A percentile compares a stretch with the other conserved stretches of the same genome.
Evolutionary conservation across 2,329 filamentous ascomycete species (phyloP).

Genomic region (Colletotrichum caudatum): DNA sequence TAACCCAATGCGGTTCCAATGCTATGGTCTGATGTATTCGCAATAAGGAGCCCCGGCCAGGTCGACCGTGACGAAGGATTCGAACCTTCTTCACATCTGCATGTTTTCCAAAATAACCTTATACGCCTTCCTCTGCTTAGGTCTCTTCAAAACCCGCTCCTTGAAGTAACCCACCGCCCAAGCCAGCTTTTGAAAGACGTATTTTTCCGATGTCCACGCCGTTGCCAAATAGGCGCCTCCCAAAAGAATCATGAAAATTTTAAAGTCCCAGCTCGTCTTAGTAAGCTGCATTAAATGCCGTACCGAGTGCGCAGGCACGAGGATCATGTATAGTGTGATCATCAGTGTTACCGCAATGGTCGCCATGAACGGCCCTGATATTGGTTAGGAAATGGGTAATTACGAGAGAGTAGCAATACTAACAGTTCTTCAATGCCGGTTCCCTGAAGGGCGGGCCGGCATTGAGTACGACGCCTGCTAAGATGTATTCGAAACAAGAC

Average conservation of each 20-base stretch:
- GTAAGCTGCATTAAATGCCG: slow-evolving; percentile 87
- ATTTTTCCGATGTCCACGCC: slow-evolving; percentile 79
- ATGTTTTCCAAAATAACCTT: slow-evolving; percentile 82
- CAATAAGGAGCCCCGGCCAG: background rate
- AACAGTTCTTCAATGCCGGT: slow-evolving; percentile 82
- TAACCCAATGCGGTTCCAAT: background rate
- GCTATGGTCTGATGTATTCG: background rate
- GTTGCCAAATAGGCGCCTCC: slow-evolving; percentile 76
- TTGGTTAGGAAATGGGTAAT: slow-evolving; percentile 42
- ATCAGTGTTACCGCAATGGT: slow-evolving; percentile 78
- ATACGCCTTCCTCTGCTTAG: slow-evolving; percentile 88
- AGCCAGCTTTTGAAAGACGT: slow-evolving; percentile 77
- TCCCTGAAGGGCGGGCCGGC: slow-evolving; percentile 93
- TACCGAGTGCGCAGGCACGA: slow-evolving; percentile 78
- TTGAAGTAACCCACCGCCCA: slow-evolving; percentile 73
- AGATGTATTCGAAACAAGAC: slow-evolving; percentile 94
- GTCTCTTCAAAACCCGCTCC: slow-evolving; percentile 65
- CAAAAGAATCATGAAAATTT: slow-evolving; percentile 76
- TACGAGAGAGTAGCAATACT: slow-evolving; percentile 49
- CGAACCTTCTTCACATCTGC: slow-evolving; percentile 45
- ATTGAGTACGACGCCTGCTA: slow-evolving; percentile 88
- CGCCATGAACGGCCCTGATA: slow-evolving; percentile 81
- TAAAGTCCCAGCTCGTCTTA: slow-evolving; percentile 77
- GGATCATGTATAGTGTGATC: slow-evolving; percentile 83
- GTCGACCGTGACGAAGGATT: background rate